Conservation (phyloP, 2,329 filamentous ascomycete species). For the Talaromyces albobiverticillius region DNA sequence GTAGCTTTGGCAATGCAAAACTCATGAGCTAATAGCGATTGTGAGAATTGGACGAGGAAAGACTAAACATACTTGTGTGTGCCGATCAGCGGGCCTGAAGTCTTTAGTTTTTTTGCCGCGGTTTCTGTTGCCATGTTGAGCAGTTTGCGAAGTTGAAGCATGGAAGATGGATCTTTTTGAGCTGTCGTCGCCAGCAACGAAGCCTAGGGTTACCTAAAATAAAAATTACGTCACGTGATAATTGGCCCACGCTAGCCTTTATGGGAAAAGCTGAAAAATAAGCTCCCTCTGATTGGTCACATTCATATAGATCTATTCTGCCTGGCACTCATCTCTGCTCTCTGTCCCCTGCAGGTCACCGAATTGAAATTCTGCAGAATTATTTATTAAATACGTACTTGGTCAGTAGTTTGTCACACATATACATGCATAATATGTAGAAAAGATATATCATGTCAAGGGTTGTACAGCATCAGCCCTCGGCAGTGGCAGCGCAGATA, state of each 20-base stretch:
- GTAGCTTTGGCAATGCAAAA: neutral
- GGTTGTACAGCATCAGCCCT: too few species aligned
- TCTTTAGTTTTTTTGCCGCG: constrained; percentile 81
- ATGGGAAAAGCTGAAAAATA: neutral
- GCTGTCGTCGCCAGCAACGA: neutral
- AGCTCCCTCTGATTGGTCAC: neutral
- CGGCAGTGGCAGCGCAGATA: too few species aligned
- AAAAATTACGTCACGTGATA: neutral
- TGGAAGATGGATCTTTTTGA: neutral
- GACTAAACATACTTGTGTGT: constrained; percentile 70
- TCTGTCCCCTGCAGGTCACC: too few species aligned
- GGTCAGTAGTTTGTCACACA: too few species aligned
- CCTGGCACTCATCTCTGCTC: too few species aligned
- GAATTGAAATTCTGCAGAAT: too few species aligned
- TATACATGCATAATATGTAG: too few species aligned
- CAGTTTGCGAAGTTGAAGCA: constrained; percentile 36
- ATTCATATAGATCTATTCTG: too few species aligned
- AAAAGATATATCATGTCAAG: too few species aligned
- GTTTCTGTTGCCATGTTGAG: constrained; percentile 63
- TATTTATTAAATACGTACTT: too few species aligned
- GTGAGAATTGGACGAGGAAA: neutral
- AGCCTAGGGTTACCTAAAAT: too few species aligned
- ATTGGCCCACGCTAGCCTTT: neutral
- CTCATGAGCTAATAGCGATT: neutral
- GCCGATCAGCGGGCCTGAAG: constrained; percentile 69